These are phyloP conservation scores for Sporothrix variecibatus DNA, from an alignment of 2,329 filamentous ascomycete genomes.

Conservation along the genomic window DNA sequence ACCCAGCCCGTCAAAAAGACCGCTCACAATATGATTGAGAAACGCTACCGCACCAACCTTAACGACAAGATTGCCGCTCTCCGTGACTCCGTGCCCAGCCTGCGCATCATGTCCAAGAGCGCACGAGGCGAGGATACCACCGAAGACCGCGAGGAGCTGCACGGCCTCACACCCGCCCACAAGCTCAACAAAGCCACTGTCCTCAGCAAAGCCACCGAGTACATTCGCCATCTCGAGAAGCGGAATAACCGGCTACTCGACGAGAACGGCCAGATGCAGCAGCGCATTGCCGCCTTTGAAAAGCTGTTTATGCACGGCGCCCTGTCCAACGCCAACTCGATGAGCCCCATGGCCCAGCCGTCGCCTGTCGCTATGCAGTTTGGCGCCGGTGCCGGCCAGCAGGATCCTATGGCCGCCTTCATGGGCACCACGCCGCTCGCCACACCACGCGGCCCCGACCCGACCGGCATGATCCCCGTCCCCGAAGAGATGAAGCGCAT, in stretches of 20 bases:
- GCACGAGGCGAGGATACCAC: slow-evolving; percentile 67
- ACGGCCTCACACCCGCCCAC: slow-evolving; percentile 82
- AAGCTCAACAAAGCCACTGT: slow-evolving; percentile 99
- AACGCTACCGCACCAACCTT: slow-evolving; percentile 91
- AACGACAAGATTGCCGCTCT: slow-evolving; percentile 96
- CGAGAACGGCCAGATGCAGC: slow-evolving; percentile 78
- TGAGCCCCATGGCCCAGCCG: slow-evolving; percentile 57
- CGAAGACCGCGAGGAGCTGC: slow-evolving; percentile 75
- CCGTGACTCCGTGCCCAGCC: slow-evolving; percentile 85
- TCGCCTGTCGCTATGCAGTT: slow-evolving; percentile 55
- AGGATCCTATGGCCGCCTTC: slow-evolving; percentile 42
- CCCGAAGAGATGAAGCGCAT: slow-evolving; percentile 67
- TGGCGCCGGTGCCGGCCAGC: slow-evolving; percentile 39
- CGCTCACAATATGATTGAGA: slow-evolving; percentile 97
- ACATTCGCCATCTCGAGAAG: slow-evolving; percentile 91
- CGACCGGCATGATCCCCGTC: slow-evolving; percentile 65
- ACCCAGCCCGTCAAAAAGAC: slow-evolving; percentile 76
- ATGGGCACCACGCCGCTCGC: slow-evolving; percentile 43
- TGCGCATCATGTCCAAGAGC: slow-evolving; percentile 80
- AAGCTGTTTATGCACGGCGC: slow-evolving; percentile 80
- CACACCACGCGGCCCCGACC: slow-evolving; percentile 42
- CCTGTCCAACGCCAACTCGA: slow-evolving; percentile 56
- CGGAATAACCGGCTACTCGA: slow-evolving; percentile 79
- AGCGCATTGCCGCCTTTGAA: slow-evolving; percentile 71
- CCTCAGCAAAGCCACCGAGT: slow-evolving; percentile 92